Percentiles rank a stretch among this genome's conserved stretches.
phyloP scores from a whole-genome alignment of 352 stramenopile species.

The Phytophthora ramorum region DNA sequence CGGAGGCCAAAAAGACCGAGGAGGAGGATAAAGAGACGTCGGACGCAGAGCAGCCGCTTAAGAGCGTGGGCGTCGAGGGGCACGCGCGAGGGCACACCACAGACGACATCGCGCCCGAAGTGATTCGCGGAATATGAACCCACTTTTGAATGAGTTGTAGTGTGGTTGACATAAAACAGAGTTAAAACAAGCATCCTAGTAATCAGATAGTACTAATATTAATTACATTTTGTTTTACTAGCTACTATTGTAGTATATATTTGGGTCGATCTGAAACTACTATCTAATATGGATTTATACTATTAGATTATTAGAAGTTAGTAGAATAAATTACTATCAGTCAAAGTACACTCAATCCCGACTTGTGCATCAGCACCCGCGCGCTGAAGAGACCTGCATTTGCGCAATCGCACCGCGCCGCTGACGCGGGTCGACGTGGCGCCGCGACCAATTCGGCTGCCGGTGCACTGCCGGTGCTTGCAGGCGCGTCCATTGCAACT shows the following conservation, averaged over 20 bases:
- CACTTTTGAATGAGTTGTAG: constrained; percentile 10
- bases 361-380: too few relatives aligned
- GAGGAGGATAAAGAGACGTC: constrained; percentile 2
- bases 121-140: constrained; percentile 11
- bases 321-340: too few relatives aligned
- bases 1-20: constrained; percentile 10
- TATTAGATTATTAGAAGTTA: too few relatives aligned
- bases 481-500: constrained; percentile 6
- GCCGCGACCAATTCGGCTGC: neutral
- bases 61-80: constrained; percentile 24
- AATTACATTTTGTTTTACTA: too few relatives aligned
- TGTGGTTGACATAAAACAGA: too few relatives aligned
- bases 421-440: constrained; percentile 28
- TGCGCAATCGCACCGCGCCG: neutral
- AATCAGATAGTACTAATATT: too few relatives aligned
- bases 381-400: neutral
- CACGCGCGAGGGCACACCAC: constrained; percentile 20
- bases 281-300: too few relatives aligned
- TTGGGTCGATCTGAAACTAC: too few relatives aligned
- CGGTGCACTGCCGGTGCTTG: constrained; percentile 22
- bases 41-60: constrained; percentile 8
- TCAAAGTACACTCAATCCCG: too few relatives aligned
- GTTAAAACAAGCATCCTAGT: too few relatives aligned
- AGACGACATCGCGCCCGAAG: constrained; percentile 10
- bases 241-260: too few relatives aligned